Base-by-base conservation (phyloP, 768 basidiomycete genomes). In the Kwoniella botswanensis region DNA sequence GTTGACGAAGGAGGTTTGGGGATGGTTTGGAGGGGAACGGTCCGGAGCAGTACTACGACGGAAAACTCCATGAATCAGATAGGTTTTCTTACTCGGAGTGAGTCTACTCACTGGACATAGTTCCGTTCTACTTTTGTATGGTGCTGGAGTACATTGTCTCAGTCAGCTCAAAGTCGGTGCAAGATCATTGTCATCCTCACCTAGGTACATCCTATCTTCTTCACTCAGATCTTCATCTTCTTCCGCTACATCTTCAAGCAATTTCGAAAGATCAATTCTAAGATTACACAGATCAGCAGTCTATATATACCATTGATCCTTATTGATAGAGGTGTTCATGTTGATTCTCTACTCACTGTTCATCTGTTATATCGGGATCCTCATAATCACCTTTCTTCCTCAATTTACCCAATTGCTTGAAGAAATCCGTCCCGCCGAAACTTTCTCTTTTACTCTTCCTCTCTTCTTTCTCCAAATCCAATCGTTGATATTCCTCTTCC, bases 11-110 rank as follows among this genome's bases (percentile, higher is more conserved):
- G 1, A 70, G 60, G 35, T 70, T 56, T 3, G 24, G 1, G 26
- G 55, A 64, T 13, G 71, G 71, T 1, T 68, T 65, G 61, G 50
- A 21, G 12, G 71, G 71, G 21, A 72, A 53, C 1, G 61, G 67
- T 43, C 58, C 66, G 1, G 67, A 68, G 56, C 71, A 72, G 43
- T 68, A 72, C 71, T 72, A 55, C 12, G 21, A 35, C 24, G 57
- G 57, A 46, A 24, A 11, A 55, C 12, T n/a, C 18, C 53, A 53
- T 4, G 35, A 43, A 43, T n/a, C n/a, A 12, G 21, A 4, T 43
- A 46, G 6, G n/a, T 66, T 21, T 12, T 63, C 21, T 12, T 17
- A 21, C 35, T 35, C 35, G 0, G 35, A 35, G 35, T 35, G 35
- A 35, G 35, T 35, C 7, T 9, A 63, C 71, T 50, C 24, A 72